Conservation (phyloP, 352 stramenopile genomes). For the Bremia lactucae region DNA sequence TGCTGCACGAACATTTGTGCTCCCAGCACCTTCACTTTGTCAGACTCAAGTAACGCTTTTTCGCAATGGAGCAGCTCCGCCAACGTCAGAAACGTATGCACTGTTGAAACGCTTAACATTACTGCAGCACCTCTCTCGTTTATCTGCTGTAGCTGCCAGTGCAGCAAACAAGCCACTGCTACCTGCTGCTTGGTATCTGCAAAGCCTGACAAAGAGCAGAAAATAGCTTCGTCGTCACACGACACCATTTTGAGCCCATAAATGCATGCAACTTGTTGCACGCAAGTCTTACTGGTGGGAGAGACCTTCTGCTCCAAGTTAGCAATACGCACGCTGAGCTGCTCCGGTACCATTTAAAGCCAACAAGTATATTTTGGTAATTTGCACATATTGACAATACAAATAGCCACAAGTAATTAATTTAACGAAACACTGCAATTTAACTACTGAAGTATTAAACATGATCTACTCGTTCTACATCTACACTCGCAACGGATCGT, state of each 20-base stretch:
- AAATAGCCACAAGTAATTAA: constrained; percentile 1
- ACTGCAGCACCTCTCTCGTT: constrained; percentile 12
- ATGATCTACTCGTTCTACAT: constrained; percentile 92
- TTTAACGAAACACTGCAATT: background rate
- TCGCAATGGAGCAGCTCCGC: constrained; percentile 33
- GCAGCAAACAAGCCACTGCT: constrained; percentile 37
- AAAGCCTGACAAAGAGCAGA: constrained; percentile 22
- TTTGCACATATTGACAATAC: constrained; percentile 4
- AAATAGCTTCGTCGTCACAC: constrained; percentile 5
- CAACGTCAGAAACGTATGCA: constrained; percentile 23
- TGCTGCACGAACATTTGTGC: constrained; percentile 17
- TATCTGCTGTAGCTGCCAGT: constrained; percentile 30
- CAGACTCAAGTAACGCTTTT: constrained; percentile 13
- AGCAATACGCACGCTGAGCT: constrained; percentile 24
- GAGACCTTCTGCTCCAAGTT: constrained; percentile 6
- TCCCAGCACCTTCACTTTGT: constrained; percentile 14
- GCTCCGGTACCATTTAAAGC: constrained; percentile 24
- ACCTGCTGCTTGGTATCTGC: constrained; percentile 33
- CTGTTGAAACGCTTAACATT: constrained; percentile 15
- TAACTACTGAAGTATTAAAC: too few relatives aligned
- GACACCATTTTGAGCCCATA: constrained; percentile 14
- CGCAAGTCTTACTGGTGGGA: constrained; percentile 11
- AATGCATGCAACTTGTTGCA: constrained; percentile 17
- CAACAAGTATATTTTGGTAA: too few relatives aligned
- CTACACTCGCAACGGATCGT: constrained; percentile 83